Base-by-base conservation (phyloP, 2,329 filamentous ascomycete genomes). In the Arthrobotrys conoides region DNA sequence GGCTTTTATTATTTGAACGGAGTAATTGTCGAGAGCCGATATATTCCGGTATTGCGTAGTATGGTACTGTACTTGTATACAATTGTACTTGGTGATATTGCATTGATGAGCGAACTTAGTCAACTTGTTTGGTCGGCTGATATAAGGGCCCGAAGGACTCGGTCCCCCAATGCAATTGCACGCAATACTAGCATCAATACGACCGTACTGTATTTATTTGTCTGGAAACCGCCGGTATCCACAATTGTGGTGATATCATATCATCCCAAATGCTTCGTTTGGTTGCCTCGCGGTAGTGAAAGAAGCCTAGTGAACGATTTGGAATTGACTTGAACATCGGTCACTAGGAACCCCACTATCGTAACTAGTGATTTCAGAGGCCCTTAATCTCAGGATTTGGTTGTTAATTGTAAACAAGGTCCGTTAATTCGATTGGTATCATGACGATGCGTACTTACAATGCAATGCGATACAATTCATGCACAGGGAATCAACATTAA, bases 221-320 rank as follows among this genome's bases (percentile, higher is more conserved):
- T 22, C 44, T 65, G 33, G 33, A 64, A 24, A 57, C 30, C 22
- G 59, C 36, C 55, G 49, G 30, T 41, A 9, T 55, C 46, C 27
- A 63, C 27, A 48, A n/a, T 48, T 51, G 16, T 6, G 9, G 24
- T 70, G 59, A 69, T 64, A 70, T 70, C 59, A 69, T 64, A 70
- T 76, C 57, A 64, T 55, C 27, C 55, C 59, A 46, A 70, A 41
- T 70, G 12, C 33, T 57, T 68, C 38, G 27, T 51, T 64, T 27
- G 64, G 27, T n/a, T 64, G 66, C 59, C 66, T 77, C 66, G 27
- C 22, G 22, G 30, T 67, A 18, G 49, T 14, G 36, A 14, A 30
- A 71, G 73, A 77, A 71, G 73, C 73, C 73, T 77, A 64, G 53
- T 16, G 20, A 38, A 44, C 44, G 61, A 77, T 77, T 77, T 77